Base-by-base conservation (phyloP, 176 grass and related monocot species). In the Lolium multiflorum region DNA sequence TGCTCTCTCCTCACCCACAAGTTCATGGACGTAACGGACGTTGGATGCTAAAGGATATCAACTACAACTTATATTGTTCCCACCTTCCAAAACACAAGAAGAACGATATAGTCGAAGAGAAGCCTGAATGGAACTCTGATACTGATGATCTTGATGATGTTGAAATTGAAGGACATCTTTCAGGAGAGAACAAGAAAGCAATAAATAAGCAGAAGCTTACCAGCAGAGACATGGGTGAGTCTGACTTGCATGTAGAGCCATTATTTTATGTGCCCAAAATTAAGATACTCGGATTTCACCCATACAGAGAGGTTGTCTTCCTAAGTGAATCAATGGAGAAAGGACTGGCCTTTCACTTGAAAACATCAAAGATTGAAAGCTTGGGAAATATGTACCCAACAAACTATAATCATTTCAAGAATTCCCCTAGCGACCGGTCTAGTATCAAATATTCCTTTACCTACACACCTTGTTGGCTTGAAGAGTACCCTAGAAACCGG, bases 361-460 rank as follows among this genome's bases (percentile, higher is more conserved):
- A 1, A 44, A 46, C 37, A 39, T 71, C 68, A 12, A 71, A 44
- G 38, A 18, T 46, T 46, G 39, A 46, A 71, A 18, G 3, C 37
- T 12, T 71, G 21, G 68, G 68, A 4, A 71, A 46, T 18, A 44
- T 71, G 10, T 71, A 10, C 9, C 68, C 68, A 46, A 11, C 18
- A n/a, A 44, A 44, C 39, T 61, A 64, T 64, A 64, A 2, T 64
- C 24, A 64, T 64, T 64, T 64, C 24, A 26, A 28, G 61, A 2
- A 2, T 0, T 26, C 0, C 11, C 0, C 1, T 26, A 3, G 0
- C 61, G 11, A 14, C 4, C 0, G 3, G 24, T 2, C 22, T 0
- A 21, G 4, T 2, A 48, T 24, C n/a, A 24, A 1, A 73, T 48
- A 73, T 48, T 47, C 70, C 11, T 73, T 73, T 71, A 47, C 20